Percentiles rank a stretch among this genome's conserved stretches.
These are phyloP conservation scores for Colletotrichum sp. DNA, from an alignment of 2,329 filamentous ascomycete genomes.

Conservation along the genomic window DNA sequence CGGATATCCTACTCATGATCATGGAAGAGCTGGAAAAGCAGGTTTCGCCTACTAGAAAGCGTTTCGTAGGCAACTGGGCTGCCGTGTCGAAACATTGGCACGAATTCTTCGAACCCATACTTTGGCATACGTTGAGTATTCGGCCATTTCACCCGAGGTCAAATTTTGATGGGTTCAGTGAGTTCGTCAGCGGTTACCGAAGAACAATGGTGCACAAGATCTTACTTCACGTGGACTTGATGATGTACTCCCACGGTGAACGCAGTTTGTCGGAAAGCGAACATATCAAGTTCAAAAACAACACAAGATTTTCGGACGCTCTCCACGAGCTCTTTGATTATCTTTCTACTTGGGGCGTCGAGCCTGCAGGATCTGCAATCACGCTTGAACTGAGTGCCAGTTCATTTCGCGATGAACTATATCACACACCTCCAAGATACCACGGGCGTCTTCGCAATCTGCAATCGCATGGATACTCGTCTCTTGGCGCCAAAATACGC, in stretches of 20 bases:
- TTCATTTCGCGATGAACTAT: background rate
- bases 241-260: background rate
- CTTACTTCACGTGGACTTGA: background rate
- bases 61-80: background rate
- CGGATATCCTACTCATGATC: background rate
- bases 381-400: background rate
- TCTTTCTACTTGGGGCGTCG: background rate
- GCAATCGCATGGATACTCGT: background rate
- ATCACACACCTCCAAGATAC: background rate
- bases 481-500: background rate
- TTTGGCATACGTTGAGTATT: background rate
- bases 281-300: background rate
- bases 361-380: background rate
- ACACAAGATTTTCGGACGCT: background rate
- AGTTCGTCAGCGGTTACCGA: background rate
- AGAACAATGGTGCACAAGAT: background rate
- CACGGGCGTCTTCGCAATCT: background rate
- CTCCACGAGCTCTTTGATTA: background rate
- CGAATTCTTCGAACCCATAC: background rate
- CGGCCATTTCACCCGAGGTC: background rate
- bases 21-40: background rate
- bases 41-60: background rate
- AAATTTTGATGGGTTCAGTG: background rate
- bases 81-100: background rate
- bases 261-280: background rate